Conservation (phyloP, 2,329 filamentous ascomycete genomes). For the Fusarium incarnatum region DNA sequence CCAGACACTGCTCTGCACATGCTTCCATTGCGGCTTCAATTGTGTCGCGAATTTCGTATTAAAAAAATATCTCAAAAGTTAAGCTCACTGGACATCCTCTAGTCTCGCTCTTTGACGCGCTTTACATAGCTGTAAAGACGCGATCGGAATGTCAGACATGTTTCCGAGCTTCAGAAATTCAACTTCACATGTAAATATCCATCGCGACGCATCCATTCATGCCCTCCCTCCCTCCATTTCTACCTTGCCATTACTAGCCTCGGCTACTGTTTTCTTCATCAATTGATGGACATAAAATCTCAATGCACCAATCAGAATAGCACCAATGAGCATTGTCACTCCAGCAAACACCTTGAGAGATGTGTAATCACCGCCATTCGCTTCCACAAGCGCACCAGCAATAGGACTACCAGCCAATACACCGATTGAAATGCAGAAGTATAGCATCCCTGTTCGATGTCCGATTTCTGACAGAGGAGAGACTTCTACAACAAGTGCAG, state of each 20-base stretch:
- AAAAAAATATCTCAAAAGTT: accelerated
- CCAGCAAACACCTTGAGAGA: neutral
- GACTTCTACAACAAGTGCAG: neutral
- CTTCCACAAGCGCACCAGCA: neutral
- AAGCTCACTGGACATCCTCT: accelerated
- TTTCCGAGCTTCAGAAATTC: accelerated
- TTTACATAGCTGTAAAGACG: neutral
- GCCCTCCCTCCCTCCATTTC: accelerated
- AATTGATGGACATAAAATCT: neutral
- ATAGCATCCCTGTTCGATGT: neutral
- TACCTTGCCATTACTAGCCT: neutral
- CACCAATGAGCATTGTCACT: neutral
- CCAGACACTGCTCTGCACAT: neutral
- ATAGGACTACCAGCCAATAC: neutral
- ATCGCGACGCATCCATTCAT: neutral
- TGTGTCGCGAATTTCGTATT: accelerated
- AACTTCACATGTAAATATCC: accelerated
- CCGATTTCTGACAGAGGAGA: neutral
- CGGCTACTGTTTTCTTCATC: neutral
- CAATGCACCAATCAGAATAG: neutral
- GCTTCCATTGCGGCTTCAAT: neutral
- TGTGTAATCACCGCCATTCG: neutral
- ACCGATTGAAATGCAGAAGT: neutral
- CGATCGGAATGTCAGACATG: neutral
- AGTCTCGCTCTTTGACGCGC: neutral